Evolutionary conservation across 208 protist species (phyloP).

Genomic region (Wallacemonas collosoma): DNA sequence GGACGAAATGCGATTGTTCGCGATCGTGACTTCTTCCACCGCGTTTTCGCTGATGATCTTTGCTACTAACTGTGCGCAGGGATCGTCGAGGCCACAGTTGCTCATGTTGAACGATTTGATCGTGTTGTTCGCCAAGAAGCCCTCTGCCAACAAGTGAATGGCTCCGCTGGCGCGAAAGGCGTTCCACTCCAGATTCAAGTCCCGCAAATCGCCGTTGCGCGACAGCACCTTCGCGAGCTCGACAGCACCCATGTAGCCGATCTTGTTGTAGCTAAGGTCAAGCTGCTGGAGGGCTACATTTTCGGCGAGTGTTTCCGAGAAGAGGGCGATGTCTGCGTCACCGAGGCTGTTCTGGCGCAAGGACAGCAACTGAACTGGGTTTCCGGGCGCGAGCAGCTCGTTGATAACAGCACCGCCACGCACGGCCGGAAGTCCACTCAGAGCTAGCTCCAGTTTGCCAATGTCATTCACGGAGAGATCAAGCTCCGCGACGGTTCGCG

Average conservation of each 20-base stretch:
- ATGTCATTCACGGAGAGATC: constrained; percentile 82
- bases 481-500: constrained; percentile 51
- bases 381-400: constrained; percentile 58
- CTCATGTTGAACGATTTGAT: constrained; percentile 88
- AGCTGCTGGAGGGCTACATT: constrained; percentile 78
- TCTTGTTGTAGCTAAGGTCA: constrained; percentile 89
- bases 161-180: constrained; percentile 64
- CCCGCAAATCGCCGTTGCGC: constrained; percentile 80
- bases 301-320: constrained; percentile 71
- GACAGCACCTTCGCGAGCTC: constrained; percentile 76
- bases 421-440: constrained; percentile 17
- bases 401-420: constrained; percentile 66
- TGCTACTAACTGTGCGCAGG: constrained; percentile 59
- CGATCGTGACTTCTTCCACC: constrained; percentile 88
- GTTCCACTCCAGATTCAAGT: constrained; percentile 92
- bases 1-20: constrained; percentile 86
- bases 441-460: constrained; percentile 44
- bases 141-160: constrained; percentile 65
- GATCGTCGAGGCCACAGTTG: constrained; percentile 79
- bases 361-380: constrained; percentile 43
- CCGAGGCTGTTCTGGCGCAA: constrained; percentile 75
- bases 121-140: constrained; percentile 88
- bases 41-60: constrained; percentile 87
- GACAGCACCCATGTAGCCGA: constrained; percentile 74
- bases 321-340: constrained; percentile 72